Conservation (phyloP, 83 land plant genomes). For the Diphasiastrum complanatum region DNA sequence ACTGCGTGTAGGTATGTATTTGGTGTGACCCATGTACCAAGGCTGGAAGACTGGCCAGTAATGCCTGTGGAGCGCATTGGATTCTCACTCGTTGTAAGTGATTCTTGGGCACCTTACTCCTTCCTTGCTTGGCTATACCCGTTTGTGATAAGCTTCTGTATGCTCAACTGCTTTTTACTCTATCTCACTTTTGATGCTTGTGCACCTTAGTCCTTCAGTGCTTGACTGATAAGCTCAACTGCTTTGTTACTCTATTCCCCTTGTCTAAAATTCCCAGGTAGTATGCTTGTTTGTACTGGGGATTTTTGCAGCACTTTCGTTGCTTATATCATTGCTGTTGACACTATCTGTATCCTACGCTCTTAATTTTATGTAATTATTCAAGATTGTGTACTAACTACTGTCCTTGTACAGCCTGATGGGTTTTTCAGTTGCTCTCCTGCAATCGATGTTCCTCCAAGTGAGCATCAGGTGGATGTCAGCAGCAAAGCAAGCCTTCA, state of each 20-base stretch:
- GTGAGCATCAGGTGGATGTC: constrained; percentile 18
- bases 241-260: background rate
- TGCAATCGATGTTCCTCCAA: constrained; percentile 92
- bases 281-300: background rate
- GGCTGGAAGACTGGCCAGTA: constrained; percentile 99
- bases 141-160: background rate
- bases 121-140: background rate
- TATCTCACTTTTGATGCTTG: background rate
- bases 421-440: constrained; percentile 99
- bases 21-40: constrained; percentile 88
- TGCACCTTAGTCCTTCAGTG: background rate
- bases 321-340: too few relatives aligned
- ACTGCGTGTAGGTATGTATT: constrained; percentile 85
- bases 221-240: background rate
- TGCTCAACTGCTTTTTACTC: background rate
- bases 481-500: constrained; percentile 15
- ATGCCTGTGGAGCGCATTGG: constrained; percentile 99
- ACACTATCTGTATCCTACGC: too few relatives aligned
- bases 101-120: background rate
- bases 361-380: too few relatives aligned
- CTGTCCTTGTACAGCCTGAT: constrained; percentile 18
- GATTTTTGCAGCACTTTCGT: constrained; percentile 61
- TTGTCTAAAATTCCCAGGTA: background rate
- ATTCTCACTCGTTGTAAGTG: constrained; percentile 64
- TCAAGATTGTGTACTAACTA: background rate